A percentile compares a stretch with the other conserved stretches of the same genome.
These are phyloP conservation scores for Diaporthe amygdali DNA, from an alignment of 2,329 filamentous ascomycete genomes.

Conservation along the genomic window DNA sequence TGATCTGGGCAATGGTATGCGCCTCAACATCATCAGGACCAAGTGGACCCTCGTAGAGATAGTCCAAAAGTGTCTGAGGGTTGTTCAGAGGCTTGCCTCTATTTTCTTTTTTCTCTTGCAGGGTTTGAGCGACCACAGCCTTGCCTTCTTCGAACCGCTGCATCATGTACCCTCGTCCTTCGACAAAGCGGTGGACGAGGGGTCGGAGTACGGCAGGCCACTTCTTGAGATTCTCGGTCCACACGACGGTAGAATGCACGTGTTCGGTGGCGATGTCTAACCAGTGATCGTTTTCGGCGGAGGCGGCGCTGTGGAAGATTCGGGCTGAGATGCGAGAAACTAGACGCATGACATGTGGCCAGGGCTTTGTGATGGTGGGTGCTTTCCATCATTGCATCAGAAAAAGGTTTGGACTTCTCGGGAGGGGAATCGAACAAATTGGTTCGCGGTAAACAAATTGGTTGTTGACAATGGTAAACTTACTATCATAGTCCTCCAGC, in stretches of 20 bases:
- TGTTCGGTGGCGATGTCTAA: neutral
- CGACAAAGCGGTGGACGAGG: neutral
- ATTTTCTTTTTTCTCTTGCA: neutral
- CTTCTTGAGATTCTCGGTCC: neutral
- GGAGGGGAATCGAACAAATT: neutral
- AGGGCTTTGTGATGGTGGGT: neutral
- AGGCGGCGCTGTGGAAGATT: neutral
- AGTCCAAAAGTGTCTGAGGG: neutral
- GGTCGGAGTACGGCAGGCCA: neutral
- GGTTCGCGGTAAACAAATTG: neutral
- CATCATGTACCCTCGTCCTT: neutral
- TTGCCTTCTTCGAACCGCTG: neutral
- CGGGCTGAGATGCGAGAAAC: neutral
- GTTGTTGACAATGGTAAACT: neutral
- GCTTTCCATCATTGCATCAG: neutral
- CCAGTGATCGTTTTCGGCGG: neutral
- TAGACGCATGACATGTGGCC: neutral
- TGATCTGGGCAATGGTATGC: conserved; percentile 1
- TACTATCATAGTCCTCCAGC: neutral
- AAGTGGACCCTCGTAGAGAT: neutral
- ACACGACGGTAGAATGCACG: neutral
- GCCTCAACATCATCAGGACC: neutral
- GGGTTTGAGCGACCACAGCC: neutral
- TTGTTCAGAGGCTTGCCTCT: neutral
- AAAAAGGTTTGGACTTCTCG: neutral